Conservation (phyloP, 257 asterid species). For the Ilex asprella region DNA sequence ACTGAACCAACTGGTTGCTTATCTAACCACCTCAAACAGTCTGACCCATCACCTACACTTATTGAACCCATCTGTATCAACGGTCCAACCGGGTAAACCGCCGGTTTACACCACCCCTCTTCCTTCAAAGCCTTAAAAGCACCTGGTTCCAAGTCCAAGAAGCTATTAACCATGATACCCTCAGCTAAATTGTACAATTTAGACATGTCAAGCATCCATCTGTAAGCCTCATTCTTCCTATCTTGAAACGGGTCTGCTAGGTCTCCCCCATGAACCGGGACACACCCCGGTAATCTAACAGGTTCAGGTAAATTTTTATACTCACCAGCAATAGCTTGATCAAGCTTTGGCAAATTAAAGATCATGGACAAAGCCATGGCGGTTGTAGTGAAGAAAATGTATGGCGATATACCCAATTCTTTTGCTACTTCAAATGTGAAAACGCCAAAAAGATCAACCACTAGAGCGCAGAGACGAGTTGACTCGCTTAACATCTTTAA, state of each 20-base stretch:
- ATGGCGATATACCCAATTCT: conserved; percentile 15
- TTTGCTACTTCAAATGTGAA: conserved; percentile 18
- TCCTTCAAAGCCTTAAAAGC: conserved; percentile 15
- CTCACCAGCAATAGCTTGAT: conserved; percentile 4
- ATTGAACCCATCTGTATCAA: conserved; percentile 12
- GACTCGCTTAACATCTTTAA: not conserved
- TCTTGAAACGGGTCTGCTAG: conserved; percentile 12
- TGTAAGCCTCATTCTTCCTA: conserved; percentile 7
- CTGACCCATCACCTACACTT: not conserved
- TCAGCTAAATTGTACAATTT: conserved; percentile 10
- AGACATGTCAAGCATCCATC: not conserved
- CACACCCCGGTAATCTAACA: conserved; percentile 18
- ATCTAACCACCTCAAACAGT: conserved; percentile 45
- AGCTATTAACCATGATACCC: conserved; percentile 27
- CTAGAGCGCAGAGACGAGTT: conserved; percentile 5
- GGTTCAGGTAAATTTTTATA: conserved; percentile 8
- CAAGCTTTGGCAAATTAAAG: conserved; percentile 12
- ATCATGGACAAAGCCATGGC: conserved; percentile 16
- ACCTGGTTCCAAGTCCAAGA: conserved; percentile 24
- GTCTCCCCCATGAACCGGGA: conserved; percentile 11
- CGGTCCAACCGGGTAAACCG: conserved; percentile 30
- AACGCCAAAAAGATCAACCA: conserved; percentile 28
- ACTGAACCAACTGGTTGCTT: conserved; percentile 68
- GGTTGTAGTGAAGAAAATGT: conserved; percentile 14
- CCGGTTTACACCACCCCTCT: conserved; percentile 11